phyloP scores from a whole-genome alignment of 208 protist genomes.

The Vickermania ingenoplastis region DNA sequence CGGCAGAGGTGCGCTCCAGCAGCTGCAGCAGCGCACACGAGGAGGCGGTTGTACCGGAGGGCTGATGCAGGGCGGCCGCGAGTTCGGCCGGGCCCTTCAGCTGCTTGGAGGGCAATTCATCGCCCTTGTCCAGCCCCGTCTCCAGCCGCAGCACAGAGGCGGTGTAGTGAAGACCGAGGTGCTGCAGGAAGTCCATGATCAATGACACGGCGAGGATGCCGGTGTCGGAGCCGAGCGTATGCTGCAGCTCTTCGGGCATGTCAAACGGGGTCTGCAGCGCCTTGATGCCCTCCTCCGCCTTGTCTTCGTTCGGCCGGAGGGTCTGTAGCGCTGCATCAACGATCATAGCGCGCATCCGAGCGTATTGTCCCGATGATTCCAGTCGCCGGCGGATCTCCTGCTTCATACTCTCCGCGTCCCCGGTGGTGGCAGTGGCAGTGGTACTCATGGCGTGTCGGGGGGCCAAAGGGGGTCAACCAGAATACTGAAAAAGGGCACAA shows the following conservation, averaged over 20 bases:
- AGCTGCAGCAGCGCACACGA: not conserved
- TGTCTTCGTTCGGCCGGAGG: slow-evolving; percentile 4
- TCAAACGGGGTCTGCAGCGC: too few species aligned
- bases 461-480: too few species aligned
- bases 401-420: slow-evolving; percentile 30
- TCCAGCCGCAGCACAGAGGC: slow-evolving; percentile 66
- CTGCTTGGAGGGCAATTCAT: slow-evolving; percentile 7
- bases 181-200: slow-evolving; percentile 54
- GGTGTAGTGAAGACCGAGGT: slow-evolving; percentile 74
- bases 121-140: slow-evolving; percentile 33
- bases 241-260: slow-evolving; percentile 22
- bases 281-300: not conserved
- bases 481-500: too few species aligned
- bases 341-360: slow-evolving; percentile 85
- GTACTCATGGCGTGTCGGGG: too few species aligned
- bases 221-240: slow-evolving; percentile 22
- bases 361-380: slow-evolving; percentile 60
- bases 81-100: not conserved
- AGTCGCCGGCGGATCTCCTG: slow-evolving; percentile 60
- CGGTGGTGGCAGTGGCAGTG: not conserved
- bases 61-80: not conserved
- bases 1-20: not conserved
- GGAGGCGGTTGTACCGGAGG: not conserved
- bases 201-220: slow-evolving; percentile 39
- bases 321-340: slow-evolving; percentile 55